Base-by-base conservation (phyloP, 208 protist species). In the Wallacemonas sp. region DNA sequence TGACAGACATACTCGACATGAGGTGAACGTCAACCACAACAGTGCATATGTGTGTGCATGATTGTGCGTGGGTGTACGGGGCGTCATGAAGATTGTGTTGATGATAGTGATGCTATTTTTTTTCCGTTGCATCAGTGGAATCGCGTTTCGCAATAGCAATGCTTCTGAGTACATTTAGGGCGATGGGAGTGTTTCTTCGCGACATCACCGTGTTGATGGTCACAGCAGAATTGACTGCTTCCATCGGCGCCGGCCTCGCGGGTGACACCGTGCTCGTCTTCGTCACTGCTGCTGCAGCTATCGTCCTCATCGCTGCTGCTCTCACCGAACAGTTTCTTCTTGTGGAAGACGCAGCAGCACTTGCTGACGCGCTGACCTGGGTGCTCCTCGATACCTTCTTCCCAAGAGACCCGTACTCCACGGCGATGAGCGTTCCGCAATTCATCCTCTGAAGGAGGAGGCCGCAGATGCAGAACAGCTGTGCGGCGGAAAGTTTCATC, bases 311-410 rank as follows among this genome's bases (percentile, higher is more conserved):
- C 77, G 53, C 81, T 90, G 63, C 84, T 88, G 62, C 85, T 94
- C 66, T 94, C 86, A 4, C 91, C 88, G 65, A 96, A 96, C 15
- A 93, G 59, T 56, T 86, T 86, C 66, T 91, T 96, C 68, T 90
- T 93, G 66, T 96, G 88, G 56, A 96, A 96, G 1, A 93, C 65
- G 47, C 88, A 94, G 69, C 91, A 96, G 68, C 86, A 83, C 70
- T 94, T 96, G 63, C 84, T 90, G 1, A 91, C 81, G n/a, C 68
- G 78, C 66, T 95, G 89, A 38, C 88, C 80, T 2, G 53, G 33
- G 31, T 84, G 58, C n/a, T 95, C 84, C 12, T 47, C 58, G 34
- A 94, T 71, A 1, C 38, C 53, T 1, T 51, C 58, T 11, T 84
- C 77, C 88, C 88, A 94, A 26, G 85, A 77, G n/a, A 95, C 77